These are phyloP conservation scores for Tetrahymena malaccensis DNA, from an alignment of 73 alveolate genomes.

Conservation along the genomic window DNA sequence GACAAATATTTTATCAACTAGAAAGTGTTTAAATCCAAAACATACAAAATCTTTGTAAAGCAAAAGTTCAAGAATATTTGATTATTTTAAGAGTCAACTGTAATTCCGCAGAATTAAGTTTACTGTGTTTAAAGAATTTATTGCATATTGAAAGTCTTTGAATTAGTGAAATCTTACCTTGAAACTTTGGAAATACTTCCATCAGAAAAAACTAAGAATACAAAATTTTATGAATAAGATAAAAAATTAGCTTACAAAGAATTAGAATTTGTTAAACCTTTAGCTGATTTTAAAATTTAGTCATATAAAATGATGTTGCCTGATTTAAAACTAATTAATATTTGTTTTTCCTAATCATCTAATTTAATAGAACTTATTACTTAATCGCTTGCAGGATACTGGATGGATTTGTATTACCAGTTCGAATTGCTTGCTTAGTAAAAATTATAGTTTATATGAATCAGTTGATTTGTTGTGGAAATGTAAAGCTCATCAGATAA, in stretches of 20 bases:
- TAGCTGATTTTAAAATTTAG: neutral
- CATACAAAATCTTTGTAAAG: neutral
- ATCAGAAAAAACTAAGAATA: neutral
- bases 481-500: neutral
- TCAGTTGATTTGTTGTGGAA: neutral
- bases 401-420: neutral
- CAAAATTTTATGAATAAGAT: neutral
- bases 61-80: neutral
- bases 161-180: neutral
- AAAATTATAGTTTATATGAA: neutral
- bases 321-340: neutral
- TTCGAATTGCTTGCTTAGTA: neutral
- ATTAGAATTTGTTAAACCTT: neutral
- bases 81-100: neutral
- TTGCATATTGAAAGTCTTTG: neutral
- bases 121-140: neutral
- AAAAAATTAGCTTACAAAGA: neutral
- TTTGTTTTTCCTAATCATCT: neutral
- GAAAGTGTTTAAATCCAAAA: neutral
- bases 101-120: neutral
- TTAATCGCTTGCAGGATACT: neutral
- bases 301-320: neutral
- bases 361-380: neutral
- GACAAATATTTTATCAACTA: neutral
- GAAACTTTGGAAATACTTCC: neutral